A percentile compares a stretch with the other conserved stretches of the same genome.
These are phyloP conservation scores for Leersia perrieri DNA, from an alignment of 176 grass and related monocot species.

Conservation along the genomic window DNA sequence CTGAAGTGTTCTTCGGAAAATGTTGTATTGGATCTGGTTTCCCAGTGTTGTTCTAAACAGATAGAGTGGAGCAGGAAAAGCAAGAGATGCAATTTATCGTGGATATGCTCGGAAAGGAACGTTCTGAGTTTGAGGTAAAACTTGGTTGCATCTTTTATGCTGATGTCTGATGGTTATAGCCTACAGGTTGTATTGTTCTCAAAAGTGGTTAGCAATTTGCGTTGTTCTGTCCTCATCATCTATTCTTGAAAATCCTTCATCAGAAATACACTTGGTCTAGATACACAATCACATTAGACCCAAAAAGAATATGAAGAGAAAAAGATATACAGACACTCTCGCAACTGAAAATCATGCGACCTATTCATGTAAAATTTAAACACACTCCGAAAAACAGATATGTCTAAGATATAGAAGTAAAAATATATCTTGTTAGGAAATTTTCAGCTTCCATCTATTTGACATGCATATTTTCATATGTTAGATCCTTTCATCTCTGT, in stretches of 20 bases:
- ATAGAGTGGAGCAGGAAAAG: conserved; percentile 82
- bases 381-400: no score
- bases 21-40: no score
- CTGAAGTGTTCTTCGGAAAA: no score
- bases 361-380: no score
- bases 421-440: neutral
- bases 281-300: no score
- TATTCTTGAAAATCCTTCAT: conserved; percentile 5
- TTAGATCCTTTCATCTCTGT: conserved; percentile 3
- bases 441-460: conserved; percentile 21
- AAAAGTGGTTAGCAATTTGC: neutral
- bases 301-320: no score
- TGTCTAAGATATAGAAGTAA: no score
- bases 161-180: neutral
- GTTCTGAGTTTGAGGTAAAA: conserved; percentile 74
- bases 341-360: no score
- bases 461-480: conserved; percentile 5
- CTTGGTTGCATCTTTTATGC: conserved; percentile 7
- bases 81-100: conserved; percentile 73
- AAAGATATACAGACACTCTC: no score
- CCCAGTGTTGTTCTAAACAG: no score
- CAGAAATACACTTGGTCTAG: neutral
- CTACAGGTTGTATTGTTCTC: neutral
- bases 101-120: conserved; percentile 82
- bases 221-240: neutral